phyloP scores from a whole-genome alignment of 345 rosid genomes.

The Heritiera fomes region DNA sequence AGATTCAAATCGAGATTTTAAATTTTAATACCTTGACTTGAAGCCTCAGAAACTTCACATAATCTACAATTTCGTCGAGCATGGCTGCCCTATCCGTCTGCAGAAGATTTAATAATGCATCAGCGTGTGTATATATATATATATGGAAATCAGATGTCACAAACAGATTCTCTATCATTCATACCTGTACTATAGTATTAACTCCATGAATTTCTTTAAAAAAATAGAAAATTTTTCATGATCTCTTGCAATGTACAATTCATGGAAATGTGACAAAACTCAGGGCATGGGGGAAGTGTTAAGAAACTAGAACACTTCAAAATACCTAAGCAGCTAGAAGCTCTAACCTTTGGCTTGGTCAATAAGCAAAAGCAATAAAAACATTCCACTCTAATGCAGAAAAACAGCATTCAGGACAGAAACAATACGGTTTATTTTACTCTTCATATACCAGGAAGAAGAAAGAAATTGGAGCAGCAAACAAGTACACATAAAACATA shows the following conservation, averaged over 20 bases:
- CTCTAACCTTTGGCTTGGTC: not conserved
- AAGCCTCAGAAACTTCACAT: constrained; percentile 77
- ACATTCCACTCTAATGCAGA: not conserved
- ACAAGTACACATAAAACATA: not conserved
- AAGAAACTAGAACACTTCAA: not conserved
- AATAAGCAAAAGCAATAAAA: not conserved
- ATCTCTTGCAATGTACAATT: not conserved
- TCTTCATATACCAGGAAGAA: not conserved
- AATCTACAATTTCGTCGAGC: constrained; percentile 83
- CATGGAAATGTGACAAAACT: not conserved
- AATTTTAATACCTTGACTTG: constrained; percentile 65
- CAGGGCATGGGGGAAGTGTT: not conserved
- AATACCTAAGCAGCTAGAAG: not conserved
- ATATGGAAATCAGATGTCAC: not conserved
- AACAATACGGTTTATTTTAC: not conserved
- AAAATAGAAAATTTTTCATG: not conserved
- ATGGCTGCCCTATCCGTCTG: constrained; percentile 81
- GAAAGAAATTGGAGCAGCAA: not conserved
- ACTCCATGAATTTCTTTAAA: not conserved
- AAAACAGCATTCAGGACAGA: not conserved
- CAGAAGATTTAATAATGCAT: constrained; percentile 17
- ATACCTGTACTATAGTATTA: too few species aligned
- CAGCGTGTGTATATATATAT: not conserved
- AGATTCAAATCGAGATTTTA: not conserved
- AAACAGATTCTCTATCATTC: not conserved